Percentiles rank a stretch among this genome's conserved stretches.
These are phyloP conservation scores for Scheffersomyces segobiensis DNA, from an alignment of 1,139 yeast species.

Conservation along the genomic window DNA sequence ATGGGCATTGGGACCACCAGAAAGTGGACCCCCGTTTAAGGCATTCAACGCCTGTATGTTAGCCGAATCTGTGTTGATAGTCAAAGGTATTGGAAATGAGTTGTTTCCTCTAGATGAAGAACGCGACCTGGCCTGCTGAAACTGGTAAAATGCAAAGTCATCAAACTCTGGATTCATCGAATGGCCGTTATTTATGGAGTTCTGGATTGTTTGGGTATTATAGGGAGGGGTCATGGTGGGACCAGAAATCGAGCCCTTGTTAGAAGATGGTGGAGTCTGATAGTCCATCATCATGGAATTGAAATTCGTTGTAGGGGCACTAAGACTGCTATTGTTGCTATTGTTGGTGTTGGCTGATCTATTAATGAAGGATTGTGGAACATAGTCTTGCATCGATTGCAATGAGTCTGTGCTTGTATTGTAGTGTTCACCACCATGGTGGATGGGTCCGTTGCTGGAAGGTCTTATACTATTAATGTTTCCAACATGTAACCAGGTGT, in stretches of 20 bases:
- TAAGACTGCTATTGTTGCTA: not conserved
- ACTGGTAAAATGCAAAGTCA: constrained; percentile 19
- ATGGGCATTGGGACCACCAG: not conserved
- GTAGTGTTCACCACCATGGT: constrained; percentile 18
- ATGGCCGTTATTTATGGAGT: constrained; percentile 15
- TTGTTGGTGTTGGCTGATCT: constrained; percentile 23
- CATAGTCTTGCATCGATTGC: constrained; percentile 47
- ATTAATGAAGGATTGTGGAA: constrained; percentile 42
- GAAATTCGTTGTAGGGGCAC: constrained; percentile 14
- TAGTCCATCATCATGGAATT: constrained; percentile 44
- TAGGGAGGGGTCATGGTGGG: constrained; percentile 16
- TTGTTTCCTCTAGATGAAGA: constrained; percentile 24
- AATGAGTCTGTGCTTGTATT: constrained; percentile 44
- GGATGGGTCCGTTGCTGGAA: constrained; percentile 8
- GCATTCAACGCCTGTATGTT: constrained; percentile 27
- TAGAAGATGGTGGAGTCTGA: constrained; percentile 46
- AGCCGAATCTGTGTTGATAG: constrained; percentile 43
- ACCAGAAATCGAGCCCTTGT: constrained; percentile 33
- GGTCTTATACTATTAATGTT: constrained; percentile 40
- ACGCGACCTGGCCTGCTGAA: constrained; percentile 24
- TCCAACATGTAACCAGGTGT: constrained; percentile 50
- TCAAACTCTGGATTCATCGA: constrained; percentile 18
- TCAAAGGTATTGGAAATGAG: constrained; percentile 35
- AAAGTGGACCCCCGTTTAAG: constrained; percentile 19
- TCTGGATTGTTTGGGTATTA: constrained; percentile 14